These are phyloP conservation scores for Podosphaera aphanis DNA, from an alignment of 2,329 filamentous ascomycete genomes.

Conservation along the genomic window DNA sequence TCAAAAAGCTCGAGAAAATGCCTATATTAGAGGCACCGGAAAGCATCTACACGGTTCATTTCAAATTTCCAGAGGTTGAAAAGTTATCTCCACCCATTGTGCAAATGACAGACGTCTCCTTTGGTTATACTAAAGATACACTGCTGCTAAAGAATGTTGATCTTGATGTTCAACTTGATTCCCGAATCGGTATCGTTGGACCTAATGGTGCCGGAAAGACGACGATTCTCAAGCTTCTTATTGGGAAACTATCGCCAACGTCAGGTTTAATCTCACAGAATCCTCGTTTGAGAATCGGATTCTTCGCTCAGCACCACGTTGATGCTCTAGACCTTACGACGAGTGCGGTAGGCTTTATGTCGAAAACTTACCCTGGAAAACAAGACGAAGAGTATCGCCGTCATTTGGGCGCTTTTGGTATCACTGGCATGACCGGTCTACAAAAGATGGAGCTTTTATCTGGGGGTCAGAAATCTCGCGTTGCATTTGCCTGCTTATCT, in stretches of 20 bases:
- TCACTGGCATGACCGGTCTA: constrained; percentile 83
- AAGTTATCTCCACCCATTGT: constrained; percentile 94
- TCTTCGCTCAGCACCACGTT: constrained; percentile 97
- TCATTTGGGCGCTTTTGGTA: constrained; percentile 72
- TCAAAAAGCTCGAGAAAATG: constrained; percentile 98
- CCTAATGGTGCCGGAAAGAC: constrained; percentile 98
- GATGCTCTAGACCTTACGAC: constrained; percentile 78
- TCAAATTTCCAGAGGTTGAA: constrained; percentile 92
- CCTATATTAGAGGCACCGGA: constrained; percentile 76
- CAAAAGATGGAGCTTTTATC: constrained; percentile 90
- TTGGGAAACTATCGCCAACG: constrained; percentile 55
- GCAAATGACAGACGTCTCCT: constrained; percentile 81
- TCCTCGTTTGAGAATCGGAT: constrained; percentile 71
- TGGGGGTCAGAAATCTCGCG: constrained; percentile 93
- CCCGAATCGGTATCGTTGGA: constrained; percentile 94
- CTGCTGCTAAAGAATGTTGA: constrained; percentile 69
- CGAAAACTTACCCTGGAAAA: constrained; percentile 69
- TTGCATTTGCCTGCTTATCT: constrained; percentile 90
- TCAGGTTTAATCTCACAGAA: constrained; percentile 71
- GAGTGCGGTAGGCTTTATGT: constrained; percentile 89
- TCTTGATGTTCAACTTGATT: constrained; percentile 90
- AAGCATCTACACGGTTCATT: constrained; percentile 84
- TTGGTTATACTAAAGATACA: constrained; percentile 66
- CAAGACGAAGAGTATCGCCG: constrained; percentile 93
- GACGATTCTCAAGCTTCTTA: constrained; percentile 92